Percentiles rank a stretch among this genome's conserved stretches.
Conservation (phyloP, 2,329 filamentous ascomycete genomes). For the Ascochyta rabiei region DNA sequence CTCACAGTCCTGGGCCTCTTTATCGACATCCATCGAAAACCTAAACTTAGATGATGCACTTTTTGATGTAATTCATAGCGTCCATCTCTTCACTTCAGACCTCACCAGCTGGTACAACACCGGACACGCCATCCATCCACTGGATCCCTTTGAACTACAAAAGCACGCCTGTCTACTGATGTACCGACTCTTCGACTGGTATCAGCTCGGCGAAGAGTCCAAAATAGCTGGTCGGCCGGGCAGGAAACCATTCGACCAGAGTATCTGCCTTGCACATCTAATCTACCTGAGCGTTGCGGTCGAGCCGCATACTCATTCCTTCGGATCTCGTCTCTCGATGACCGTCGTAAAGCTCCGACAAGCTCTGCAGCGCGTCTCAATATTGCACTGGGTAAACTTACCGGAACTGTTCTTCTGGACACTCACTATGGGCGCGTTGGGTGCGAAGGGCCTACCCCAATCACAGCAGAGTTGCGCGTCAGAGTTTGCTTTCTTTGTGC, state of each 20-base stretch:
- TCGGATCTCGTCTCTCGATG: conserved; percentile 25
- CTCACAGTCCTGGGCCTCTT: neutral
- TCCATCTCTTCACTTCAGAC: conserved; percentile 19
- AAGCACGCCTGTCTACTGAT: conserved; percentile 37
- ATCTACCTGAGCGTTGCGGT: conserved; percentile 35
- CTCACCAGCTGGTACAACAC: conserved; percentile 30
- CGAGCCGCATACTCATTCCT: conserved; percentile 25
- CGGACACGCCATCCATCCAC: conserved; percentile 1
- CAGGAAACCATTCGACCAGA: conserved; percentile 26
- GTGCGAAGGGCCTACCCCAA: conserved; percentile 21
- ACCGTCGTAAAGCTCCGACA: conserved; percentile 29
- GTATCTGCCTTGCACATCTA: conserved; percentile 34
- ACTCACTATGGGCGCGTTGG: conserved; percentile 38
- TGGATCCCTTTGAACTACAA: conserved; percentile 40
- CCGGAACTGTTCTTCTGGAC: conserved; percentile 38
- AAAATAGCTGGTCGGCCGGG: neutral
- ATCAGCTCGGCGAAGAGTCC: conserved; percentile 23
- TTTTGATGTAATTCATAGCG: neutral
- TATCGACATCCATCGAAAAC: neutral
- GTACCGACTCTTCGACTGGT: conserved; percentile 39
- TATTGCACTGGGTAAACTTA: conserved; percentile 27
- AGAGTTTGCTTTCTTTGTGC: conserved; percentile 24
- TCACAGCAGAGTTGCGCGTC: neutral
- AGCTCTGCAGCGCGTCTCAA: conserved; percentile 19
- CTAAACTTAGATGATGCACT: neutral